Base-by-base conservation (phyloP, 2,329 filamentous ascomycete species). In the Chaetomium olivaceum region DNA sequence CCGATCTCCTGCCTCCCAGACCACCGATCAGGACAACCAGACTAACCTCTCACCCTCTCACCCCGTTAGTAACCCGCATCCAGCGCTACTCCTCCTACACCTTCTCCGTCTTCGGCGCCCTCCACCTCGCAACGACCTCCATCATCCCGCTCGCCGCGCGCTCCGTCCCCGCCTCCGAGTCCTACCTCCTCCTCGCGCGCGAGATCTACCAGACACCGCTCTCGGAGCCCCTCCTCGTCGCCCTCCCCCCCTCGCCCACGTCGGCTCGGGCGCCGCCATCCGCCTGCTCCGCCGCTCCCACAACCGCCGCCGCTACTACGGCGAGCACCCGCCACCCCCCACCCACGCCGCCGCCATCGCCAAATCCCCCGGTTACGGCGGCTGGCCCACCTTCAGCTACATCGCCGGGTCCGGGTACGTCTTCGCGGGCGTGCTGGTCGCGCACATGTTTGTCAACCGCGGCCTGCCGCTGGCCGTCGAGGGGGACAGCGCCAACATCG, bases 81-180 rank as follows among this genome's bases (percentile, higher is more conserved):
- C 95, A 98, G 77, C 90, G 88, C 76, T 97, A 96, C 82, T 95
- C 92, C 0, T 92, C 91, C 71, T 96, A 97, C 80, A 87, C 91
- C 70, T 93, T 92, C 74, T 87, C 87, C 68, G 80, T 91, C 70
- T 96, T 94, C 80, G 84, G 89, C 39, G 82, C 87, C 33, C 83
- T 95, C 64, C 93, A 96, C 79, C 81, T 95, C 68, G 83, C 88
- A 73, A 96, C 93, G 72, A 94, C 92, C 39, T 91, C 91, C 8
- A 76, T 96, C 52, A 89, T 96, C 69, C 93, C 92, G 0, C 85
- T 95, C 46, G 72, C 89, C 58, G 92, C 91, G 50, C 86, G 83
- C 64, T 92, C 90, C 55, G 86, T 95, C 7, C 80, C 89, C 9
- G 85, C 87, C 61, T 91, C 91, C 67, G 93, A 97, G 75, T 88